These are phyloP conservation scores for Hyaloscypha bicolor DNA, from an alignment of 495 filamentous ascomycete genomes.

Conservation along the genomic window DNA sequence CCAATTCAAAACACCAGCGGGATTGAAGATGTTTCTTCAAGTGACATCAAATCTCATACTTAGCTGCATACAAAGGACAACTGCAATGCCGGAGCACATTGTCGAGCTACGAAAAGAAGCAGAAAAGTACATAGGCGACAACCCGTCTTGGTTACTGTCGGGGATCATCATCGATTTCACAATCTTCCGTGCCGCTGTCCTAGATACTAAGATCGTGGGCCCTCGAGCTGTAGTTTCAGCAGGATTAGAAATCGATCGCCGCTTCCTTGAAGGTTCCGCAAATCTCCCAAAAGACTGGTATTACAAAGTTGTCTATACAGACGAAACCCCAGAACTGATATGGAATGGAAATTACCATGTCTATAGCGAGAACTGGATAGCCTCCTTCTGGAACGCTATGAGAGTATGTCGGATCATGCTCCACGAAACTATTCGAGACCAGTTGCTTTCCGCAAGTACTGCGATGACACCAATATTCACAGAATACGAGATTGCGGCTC, in stretches of 20 bases:
- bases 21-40: conserved; percentile 59
- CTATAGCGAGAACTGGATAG: conserved; percentile 59
- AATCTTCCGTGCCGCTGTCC: conserved; percentile 49
- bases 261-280: conserved; percentile 48
- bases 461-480: conserved; percentile 19
- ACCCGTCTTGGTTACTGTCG: conserved; percentile 36
- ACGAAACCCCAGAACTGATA: conserved; percentile 39
- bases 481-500: conserved; percentile 8
- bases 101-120: conserved; percentile 42
- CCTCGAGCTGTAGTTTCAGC: conserved; percentile 46
- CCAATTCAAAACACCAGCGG: conserved; percentile 58
- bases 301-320: conserved; percentile 38
- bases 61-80: conserved; percentile 42
- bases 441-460: conserved; percentile 34
- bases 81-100: conserved; percentile 41
- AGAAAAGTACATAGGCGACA: conserved; percentile 23
- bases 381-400: conserved; percentile 64
- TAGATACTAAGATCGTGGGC: conserved; percentile 39
- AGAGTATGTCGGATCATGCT: conserved; percentile 61
- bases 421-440: conserved; percentile 51
- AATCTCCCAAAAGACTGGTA: conserved; percentile 43
- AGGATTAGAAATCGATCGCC: conserved; percentile 52
- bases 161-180: conserved; percentile 45
- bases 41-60: conserved; percentile 49
- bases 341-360: conserved; percentile 62